Conservation (phyloP, 139 green algal species). For the Tetradesmus obliquus region DNA sequence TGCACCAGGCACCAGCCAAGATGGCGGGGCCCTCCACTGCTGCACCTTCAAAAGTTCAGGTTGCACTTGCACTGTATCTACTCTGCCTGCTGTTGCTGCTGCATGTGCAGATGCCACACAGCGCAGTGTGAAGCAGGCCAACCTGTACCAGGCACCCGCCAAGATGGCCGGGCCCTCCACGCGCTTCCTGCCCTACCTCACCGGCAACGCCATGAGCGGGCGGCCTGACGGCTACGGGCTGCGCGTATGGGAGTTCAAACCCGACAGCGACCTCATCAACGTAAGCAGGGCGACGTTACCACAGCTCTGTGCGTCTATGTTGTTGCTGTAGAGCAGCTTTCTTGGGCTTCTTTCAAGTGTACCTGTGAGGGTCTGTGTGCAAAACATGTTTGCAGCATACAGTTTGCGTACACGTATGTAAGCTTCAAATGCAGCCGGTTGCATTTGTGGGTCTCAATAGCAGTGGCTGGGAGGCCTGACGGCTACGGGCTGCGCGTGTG, state of each 20-base stretch:
- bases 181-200: constrained; percentile 27
- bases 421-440: too few relatives aligned
- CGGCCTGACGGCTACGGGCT: constrained; percentile 43
- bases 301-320: too few relatives aligned
- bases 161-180: constrained; percentile 41
- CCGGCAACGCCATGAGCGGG: constrained; percentile 39
- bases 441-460: too few relatives aligned
- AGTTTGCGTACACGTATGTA: too few relatives aligned
- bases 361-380: too few relatives aligned
- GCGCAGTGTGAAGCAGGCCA: constrained; percentile 2
- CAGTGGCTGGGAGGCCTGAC: too few relatives aligned
- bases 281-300: neutral
- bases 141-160: neutral
- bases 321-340: too few relatives aligned
- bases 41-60: too few relatives aligned
- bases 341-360: too few relatives aligned
- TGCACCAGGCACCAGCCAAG: constrained; percentile 23
- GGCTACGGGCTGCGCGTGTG: neutral
- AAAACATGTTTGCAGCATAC: too few relatives aligned
- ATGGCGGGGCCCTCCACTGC: neutral
- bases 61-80: too few relatives aligned
- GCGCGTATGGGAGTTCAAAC: constrained; percentile 35
- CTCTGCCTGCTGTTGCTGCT: neutral
- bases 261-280: constrained; percentile 21
- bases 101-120: neutral